Conservation (phyloP, 805 yeast species). For the Barnettozyma wickerhamii region DNA sequence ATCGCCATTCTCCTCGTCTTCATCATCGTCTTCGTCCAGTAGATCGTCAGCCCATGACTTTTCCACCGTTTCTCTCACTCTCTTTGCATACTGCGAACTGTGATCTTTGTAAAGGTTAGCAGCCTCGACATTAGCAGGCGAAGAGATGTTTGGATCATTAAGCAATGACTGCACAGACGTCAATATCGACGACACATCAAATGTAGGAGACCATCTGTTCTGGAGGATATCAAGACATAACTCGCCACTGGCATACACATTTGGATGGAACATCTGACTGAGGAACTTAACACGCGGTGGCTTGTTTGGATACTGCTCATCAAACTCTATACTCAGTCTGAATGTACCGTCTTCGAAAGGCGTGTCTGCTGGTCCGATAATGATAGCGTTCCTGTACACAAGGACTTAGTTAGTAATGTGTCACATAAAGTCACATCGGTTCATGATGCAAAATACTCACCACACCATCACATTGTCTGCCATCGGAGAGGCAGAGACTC, state of each 20-base stretch:
- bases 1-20: slow-evolving; percentile 32
- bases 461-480: slow-evolving; percentile 97
- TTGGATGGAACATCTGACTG: slow-evolving; percentile 96
- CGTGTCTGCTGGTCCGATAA: slow-evolving; percentile 95
- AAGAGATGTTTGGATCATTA: slow-evolving; percentile 93
- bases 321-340: slow-evolving; percentile 78
- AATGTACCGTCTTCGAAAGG: slow-evolving; percentile 99
- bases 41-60: slow-evolving; percentile 87
- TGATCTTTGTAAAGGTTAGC: slow-evolving; percentile 95
- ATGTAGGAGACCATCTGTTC: slow-evolving; percentile 98
- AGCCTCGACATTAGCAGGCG: slow-evolving; percentile 98
- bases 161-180: slow-evolving; percentile 89
- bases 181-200: slow-evolving; percentile 91
- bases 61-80: slow-evolving; percentile 94
- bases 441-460: slow-evolving; percentile 15
- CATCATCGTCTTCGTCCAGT: slow-evolving; percentile 47
- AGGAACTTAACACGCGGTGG: slow-evolving; percentile 92
- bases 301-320: slow-evolving; percentile 95
- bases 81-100: slow-evolving; percentile 82
- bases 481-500: slow-evolving; percentile 94
- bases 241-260: slow-evolving; percentile 93
- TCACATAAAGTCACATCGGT: no score
- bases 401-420: slow-evolving; percentile 13
- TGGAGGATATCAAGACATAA: slow-evolving; percentile 93
- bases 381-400: slow-evolving; percentile 71